phyloP scores from a whole-genome alignment of 2,329 filamentous ascomycete species.

The Chrysosporium keratinophilum region DNA sequence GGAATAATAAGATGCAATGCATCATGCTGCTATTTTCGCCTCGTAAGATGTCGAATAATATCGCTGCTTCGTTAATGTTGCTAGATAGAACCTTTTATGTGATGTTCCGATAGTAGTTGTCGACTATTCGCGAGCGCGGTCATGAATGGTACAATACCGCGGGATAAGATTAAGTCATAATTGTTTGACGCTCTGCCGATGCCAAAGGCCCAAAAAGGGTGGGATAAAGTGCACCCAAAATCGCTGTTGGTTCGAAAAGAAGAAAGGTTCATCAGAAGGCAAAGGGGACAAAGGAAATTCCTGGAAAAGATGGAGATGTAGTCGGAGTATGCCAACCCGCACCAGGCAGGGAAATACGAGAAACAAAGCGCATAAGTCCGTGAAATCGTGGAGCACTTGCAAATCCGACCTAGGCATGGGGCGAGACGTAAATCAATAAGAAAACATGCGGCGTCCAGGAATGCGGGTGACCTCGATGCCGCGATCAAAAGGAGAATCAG shows the following conservation, averaged over 20 bases:
- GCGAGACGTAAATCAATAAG: conserved; percentile 24
- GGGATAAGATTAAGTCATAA: conserved; percentile 6
- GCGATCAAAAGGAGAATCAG: conserved; percentile 30
- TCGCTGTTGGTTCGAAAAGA: not conserved
- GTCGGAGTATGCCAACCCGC: not conserved
- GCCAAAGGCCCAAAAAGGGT: not conserved
- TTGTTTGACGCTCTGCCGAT: not conserved
- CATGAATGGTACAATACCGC: not conserved
- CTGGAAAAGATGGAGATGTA: not conserved
- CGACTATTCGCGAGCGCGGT: not conserved
- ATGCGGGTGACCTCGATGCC: conserved; percentile 28
- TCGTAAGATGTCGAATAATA: conserved; percentile 9
- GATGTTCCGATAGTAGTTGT: not conserved
- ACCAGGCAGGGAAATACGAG: conserved; percentile 8
- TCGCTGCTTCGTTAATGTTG: conserved; percentile 7
- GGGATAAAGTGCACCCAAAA: not conserved
- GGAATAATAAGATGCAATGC: conserved; percentile 1
- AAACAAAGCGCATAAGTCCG: not conserved
- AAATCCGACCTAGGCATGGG: conserved; percentile 1
- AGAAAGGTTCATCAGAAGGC: not conserved
- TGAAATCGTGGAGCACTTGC: conserved; percentile 12
- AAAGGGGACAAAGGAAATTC: conserved; percentile 5
- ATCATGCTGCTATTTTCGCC: conserved; percentile 2
- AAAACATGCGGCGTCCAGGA: conserved; percentile 37
- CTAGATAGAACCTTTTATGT: not conserved